Conservation (phyloP, 2,329 filamentous ascomycete genomes). For the Exserohilum rostratum region DNA sequence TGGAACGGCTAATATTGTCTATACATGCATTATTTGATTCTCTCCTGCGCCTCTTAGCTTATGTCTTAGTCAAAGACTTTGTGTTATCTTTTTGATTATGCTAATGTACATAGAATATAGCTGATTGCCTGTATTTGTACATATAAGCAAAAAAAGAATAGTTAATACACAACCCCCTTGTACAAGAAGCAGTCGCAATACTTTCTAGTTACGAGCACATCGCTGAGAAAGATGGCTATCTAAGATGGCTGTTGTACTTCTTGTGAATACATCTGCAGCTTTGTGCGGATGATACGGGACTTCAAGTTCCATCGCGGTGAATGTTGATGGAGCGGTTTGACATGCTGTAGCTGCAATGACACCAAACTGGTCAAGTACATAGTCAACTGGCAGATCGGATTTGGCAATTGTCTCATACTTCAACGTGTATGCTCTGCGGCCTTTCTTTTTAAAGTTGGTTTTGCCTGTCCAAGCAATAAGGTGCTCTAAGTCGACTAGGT, state of each 20-base stretch:
- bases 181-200: neutral
- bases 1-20: neutral
- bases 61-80: neutral
- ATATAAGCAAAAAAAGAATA: neutral
- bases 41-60: neutral
- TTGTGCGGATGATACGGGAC: neutral
- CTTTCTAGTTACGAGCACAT: neutral
- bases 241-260: neutral
- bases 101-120: neutral
- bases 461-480: constrained; percentile 10
- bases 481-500: constrained; percentile 12
- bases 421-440: constrained; percentile 3
- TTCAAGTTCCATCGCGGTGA: neutral
- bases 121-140: neutral
- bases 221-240: neutral
- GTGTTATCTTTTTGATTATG: neutral
- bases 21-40: neutral
- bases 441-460: constrained; percentile 11
- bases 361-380: constrained; percentile 18
- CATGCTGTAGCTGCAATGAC: constrained; percentile 15
- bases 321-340: neutral
- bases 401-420: constrained; percentile 7
- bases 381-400: constrained; percentile 15
- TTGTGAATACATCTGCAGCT: neutral
- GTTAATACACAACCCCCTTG: neutral